phyloP scores from a whole-genome alignment of 345 rosid species.

The Durio zibethinus region DNA sequence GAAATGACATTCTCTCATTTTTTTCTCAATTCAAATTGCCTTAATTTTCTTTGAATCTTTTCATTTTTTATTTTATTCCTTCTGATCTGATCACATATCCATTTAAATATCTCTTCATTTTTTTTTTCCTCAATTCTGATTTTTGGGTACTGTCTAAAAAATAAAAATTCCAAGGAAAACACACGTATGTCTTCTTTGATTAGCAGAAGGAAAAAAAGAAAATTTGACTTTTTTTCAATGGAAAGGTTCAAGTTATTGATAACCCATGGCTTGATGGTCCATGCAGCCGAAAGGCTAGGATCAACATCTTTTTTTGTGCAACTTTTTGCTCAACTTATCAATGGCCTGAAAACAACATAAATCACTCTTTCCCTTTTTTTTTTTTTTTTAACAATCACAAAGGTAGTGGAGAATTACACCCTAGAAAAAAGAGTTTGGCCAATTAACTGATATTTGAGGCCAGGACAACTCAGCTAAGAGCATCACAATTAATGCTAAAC shows the following conservation, averaged over 20 bases:
- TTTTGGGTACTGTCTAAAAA: too few relatives aligned
- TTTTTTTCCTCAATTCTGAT: too few relatives aligned
- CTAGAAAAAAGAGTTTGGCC: not conserved
- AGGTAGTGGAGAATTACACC: not conserved
- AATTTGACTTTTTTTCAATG: not conserved
- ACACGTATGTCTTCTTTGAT: not conserved
- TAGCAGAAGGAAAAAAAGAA: not conserved
- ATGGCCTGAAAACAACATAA: constrained; percentile 12
- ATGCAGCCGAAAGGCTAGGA: constrained; percentile 15
- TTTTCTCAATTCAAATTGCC: too few relatives aligned
- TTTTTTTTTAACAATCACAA: not conserved
- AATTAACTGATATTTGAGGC: not conserved
- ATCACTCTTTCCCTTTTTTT: too few relatives aligned
- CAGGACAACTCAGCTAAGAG: constrained; percentile 15
- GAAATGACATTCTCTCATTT: too few relatives aligned
- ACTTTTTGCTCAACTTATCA: constrained; percentile 18
- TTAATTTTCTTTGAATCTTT: too few relatives aligned
- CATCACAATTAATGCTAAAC: not conserved
- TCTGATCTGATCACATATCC: too few relatives aligned
- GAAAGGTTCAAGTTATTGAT: not conserved
- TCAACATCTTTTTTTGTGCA: constrained; percentile 26
- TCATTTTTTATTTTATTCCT: too few relatives aligned
- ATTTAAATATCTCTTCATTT: too few relatives aligned
- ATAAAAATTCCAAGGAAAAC: too few relatives aligned
- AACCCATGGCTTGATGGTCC: not conserved